A percentile compares a stretch with the other conserved stretches of the same genome.
These are phyloP conservation scores for Trametes elegans DNA, from an alignment of 768 basidiomycete species.

Conservation along the genomic window DNA sequence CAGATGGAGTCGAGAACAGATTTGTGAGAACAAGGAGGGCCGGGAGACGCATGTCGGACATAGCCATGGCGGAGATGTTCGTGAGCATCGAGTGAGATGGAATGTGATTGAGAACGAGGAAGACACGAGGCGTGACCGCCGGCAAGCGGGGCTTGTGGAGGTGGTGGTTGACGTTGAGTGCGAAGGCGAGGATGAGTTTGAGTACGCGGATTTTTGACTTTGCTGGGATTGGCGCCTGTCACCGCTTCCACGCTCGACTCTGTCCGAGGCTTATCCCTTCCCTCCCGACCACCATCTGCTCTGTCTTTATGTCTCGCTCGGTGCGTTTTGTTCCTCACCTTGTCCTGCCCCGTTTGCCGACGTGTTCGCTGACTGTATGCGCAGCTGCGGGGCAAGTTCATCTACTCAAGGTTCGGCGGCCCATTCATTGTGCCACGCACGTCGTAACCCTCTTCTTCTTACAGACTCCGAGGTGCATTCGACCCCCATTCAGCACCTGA, in stretches of 20 bases:
- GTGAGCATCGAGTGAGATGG: neutral
- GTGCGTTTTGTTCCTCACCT: slow-evolving; percentile 4
- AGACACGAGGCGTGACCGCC: slow-evolving; percentile 16
- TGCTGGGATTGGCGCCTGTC: slow-evolving; percentile 4
- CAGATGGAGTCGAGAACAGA: neutral
- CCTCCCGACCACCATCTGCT: slow-evolving; percentile 1
- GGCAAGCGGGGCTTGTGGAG: too few species aligned
- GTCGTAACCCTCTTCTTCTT: slow-evolving; percentile 18
- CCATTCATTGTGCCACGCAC: slow-evolving; percentile 17
- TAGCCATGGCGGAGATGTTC: neutral
- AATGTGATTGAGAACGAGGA: slow-evolving; percentile 2
- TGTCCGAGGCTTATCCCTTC: slow-evolving; percentile 1
- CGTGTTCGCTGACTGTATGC: neutral
- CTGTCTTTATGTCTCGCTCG: slow-evolving; percentile 23
- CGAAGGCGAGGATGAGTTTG: neutral
- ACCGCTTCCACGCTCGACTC: slow-evolving; percentile 16
- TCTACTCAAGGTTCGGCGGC: slow-evolving; percentile 15
- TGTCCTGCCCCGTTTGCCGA: neutral
- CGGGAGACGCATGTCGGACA: neutral
- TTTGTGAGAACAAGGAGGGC: neutral
- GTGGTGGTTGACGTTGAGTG: neutral
- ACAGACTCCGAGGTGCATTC: slow-evolving; percentile 29
- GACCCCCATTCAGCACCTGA: slow-evolving; percentile 19
- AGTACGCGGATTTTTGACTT: slow-evolving; percentile 15
- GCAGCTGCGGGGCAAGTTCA: slow-evolving; percentile 15